Evolutionary conservation across 306 rosid species (phyloP), one percentile per base, ranked within the genome.

Genomic region (Neltuma alba): DNA sequence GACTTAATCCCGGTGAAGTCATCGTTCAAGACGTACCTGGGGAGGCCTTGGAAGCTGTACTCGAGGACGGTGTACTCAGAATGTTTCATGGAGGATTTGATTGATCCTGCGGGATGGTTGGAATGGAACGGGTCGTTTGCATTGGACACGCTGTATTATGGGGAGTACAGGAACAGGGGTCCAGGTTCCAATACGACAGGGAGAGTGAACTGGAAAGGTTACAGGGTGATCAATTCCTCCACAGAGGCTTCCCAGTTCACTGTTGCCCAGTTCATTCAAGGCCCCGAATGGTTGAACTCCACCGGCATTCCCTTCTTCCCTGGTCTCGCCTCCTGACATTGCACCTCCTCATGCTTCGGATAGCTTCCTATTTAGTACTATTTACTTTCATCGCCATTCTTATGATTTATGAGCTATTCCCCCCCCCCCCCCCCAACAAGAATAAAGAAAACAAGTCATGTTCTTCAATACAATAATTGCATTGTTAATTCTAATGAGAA

Each of bases 51-150:
- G n/a, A n/a, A n/a, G n/a, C n/a, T n/a, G 64, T 88, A 86, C 27
- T 93, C 98, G 0, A 85, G 97, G 54, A 93, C 98, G 0, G 92
- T 93, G 65, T 81, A 36, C 60, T 68, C 91, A 0, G 58, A 42
- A 9, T 89, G 92, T 12, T 61, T 82, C 74, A 82, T 93, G 25
- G 97, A 84, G 18, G 91, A 91, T 38, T 13, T 86, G 40, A 82
- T 91, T 0, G 90, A 93, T 3, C 98, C 94, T 0, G 87, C 74
- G 0, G 97, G 98, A 9, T 93, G 94, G 97, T 58, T 93, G 75
- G 98, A 93, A 71, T 93, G 98, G 98, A 89, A 89, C 31, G 94
- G 69, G 0, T 71, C 92, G 0, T 93, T 93, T 82, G 97, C 97
- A 0, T 62, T 89, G 82, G 82, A 65, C 12, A 93, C 97, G 0